Conservation (phyloP, 139 green algal genomes). For the Chlorella sp. region DNA sequence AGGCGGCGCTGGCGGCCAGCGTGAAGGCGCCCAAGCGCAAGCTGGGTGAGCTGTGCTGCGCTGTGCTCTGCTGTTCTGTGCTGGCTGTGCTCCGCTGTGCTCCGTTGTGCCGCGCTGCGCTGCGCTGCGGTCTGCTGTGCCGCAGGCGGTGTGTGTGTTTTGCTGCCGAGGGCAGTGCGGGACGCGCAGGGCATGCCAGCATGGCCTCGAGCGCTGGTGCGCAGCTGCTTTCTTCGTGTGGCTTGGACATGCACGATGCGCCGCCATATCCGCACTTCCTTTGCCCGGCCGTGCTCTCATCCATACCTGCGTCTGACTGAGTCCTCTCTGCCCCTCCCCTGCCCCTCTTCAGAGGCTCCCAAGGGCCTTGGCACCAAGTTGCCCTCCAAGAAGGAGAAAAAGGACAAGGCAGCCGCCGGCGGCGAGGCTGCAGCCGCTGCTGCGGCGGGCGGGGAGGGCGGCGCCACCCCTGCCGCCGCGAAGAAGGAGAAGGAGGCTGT, state of each 20-base stretch:
- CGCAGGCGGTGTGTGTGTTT: too few species aligned
- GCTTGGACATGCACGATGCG: too few species aligned
- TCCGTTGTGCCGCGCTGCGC: too few species aligned
- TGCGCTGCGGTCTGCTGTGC: too few species aligned
- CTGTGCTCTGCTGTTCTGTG: too few species aligned
- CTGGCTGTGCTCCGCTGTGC: too few species aligned
- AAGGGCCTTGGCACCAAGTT: slow-evolving; percentile 25
- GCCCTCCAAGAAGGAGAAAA: slow-evolving; percentile 12
- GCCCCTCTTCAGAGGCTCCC: slow-evolving; percentile 20
- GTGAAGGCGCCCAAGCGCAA: slow-evolving; percentile 35
- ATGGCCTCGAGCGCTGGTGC: too few species aligned
- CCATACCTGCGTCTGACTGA: background rate
- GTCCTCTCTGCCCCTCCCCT: background rate
- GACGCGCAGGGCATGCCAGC: too few species aligned
- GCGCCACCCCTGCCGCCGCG: background rate
- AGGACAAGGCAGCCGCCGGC: background rate
- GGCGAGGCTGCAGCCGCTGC: background rate
- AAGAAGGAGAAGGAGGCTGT: slow-evolving; percentile 18
- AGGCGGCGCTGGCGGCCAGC: slow-evolving; percentile 4
- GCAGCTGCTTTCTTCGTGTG: too few species aligned
- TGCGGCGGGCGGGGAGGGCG: background rate
- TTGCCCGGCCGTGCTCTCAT: background rate
- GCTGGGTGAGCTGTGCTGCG: slow-evolving; percentile 7
- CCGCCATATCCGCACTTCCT: background rate
- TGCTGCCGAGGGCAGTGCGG: too few species aligned